Evolutionary conservation across 306 rosid genomes (phyloP).

Genomic region (Hippophae gyantsensis): DNA sequence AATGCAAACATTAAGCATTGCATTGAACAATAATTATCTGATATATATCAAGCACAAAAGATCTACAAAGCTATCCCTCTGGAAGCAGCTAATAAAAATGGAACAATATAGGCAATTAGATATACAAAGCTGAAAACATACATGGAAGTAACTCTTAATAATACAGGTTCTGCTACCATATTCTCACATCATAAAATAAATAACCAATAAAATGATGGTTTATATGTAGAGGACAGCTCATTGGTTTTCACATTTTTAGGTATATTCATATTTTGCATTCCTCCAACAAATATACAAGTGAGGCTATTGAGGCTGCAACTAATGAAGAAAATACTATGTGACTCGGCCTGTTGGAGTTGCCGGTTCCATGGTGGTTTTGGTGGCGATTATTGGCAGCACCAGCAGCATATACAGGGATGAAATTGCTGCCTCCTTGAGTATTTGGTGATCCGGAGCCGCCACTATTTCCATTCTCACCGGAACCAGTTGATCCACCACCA

Average conservation of each 20-base stretch:
- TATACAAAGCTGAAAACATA: neutral
- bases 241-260: too few species aligned
- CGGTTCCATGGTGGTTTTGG: conserved; percentile 38
- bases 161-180: neutral
- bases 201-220: too few species aligned
- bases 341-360: conserved; percentile 25
- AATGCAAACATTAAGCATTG: too few species aligned
- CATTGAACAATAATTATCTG: too few species aligned
- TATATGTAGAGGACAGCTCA: too few species aligned
- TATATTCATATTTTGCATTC: conserved; percentile 6
- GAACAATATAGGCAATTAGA: neutral
- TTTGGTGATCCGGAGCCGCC: conserved; percentile 21
- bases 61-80: too few species aligned
- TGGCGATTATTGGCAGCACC: conserved; percentile 44
- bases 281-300: conserved; percentile 22
- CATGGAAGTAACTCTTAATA: neutral
- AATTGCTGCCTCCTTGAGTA: conserved; percentile 31
- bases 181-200: too few species aligned
- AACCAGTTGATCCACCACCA: conserved; percentile 20
- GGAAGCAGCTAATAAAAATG: neutral
- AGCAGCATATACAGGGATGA: conserved; percentile 52
- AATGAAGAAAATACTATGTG: conserved; percentile 16
- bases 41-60: too few species aligned
- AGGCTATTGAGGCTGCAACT: conserved; percentile 27
- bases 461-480: conserved; percentile 17